A percentile compares a stretch with the other conserved stretches of the same genome.
Conservation (phyloP, 305 asterid genomes). For the Caryopteris hybrid region DNA sequence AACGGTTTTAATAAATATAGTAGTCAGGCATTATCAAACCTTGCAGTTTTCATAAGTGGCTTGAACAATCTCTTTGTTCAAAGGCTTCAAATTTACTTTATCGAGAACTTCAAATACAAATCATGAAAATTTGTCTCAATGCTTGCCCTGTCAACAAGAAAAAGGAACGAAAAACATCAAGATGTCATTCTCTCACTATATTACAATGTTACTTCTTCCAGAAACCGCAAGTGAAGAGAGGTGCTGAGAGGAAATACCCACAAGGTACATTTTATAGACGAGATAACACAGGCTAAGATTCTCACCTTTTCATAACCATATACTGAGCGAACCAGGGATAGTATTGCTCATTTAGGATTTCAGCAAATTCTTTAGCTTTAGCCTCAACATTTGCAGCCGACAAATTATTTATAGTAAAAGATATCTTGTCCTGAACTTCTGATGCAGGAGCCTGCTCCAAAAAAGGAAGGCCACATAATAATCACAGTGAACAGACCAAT, state of each 20-base stretch:
- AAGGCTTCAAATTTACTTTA: constrained; percentile 73
- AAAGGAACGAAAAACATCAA: constrained; percentile 8
- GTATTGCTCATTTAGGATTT: constrained; percentile 65
- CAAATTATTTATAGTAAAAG: constrained; percentile 82
- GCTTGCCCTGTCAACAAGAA: constrained; percentile 72
- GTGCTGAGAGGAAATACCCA: background rate
- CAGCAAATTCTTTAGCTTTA: constrained; percentile 88
- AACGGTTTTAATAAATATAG: background rate
- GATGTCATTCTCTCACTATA: background rate
- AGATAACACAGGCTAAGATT: background rate
- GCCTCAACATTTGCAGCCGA: constrained; percentile 79
- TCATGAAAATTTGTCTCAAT: constrained; percentile 98
- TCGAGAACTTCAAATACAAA: constrained; percentile 94
- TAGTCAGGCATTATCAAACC: constrained; percentile 36
- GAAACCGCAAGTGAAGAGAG: background rate
- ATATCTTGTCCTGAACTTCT: constrained; percentile 93
- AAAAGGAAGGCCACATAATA: constrained; percentile 1
- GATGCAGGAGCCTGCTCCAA: constrained; percentile 82
- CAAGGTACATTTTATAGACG: background rate
- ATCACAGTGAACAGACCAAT: constrained; percentile 1
- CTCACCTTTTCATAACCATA: constrained; percentile 97
- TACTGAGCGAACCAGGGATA: constrained; percentile 99
- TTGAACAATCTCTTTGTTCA: constrained; percentile 72
- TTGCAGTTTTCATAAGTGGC: constrained; percentile 99
- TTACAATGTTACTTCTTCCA: constrained; percentile 2